Conservation (phyloP, 768 basidiomycete species). For the Sporobolomyces roseus region DNA sequence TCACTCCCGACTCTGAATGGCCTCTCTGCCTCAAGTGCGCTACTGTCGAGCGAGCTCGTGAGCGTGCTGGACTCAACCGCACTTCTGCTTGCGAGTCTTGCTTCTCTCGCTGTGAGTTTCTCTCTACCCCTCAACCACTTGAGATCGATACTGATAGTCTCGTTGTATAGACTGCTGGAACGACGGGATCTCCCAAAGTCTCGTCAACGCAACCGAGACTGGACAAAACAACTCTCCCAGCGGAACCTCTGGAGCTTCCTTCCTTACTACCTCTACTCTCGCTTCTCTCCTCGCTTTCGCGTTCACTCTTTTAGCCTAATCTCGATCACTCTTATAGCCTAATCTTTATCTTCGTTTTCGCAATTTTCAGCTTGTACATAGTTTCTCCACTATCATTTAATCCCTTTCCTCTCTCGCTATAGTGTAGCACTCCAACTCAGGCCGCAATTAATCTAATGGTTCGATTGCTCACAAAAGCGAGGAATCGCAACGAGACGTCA, state of each 20-base stretch:
- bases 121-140: not conserved
- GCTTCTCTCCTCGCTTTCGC: not conserved
- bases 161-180: slow-evolving; percentile 33
- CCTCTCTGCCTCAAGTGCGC: slow-evolving; percentile 69
- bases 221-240: not conserved
- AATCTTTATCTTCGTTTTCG: not conserved
- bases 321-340: too few species aligned
- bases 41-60: slow-evolving; percentile 57
- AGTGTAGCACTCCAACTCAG: too few species aligned
- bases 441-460: too few species aligned
- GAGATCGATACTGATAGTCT: not conserved
- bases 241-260: not conserved
- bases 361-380: slow-evolving; percentile 6
- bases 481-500: too few species aligned
- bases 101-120: slow-evolving; percentile 23
- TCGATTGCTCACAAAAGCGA: too few species aligned
- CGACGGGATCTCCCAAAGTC: slow-evolving; percentile 9
- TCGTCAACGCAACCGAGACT: slow-evolving; percentile 24
- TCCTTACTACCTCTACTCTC: not conserved
- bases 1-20: slow-evolving; percentile 60
- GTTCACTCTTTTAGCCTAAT: not conserved
- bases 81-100: slow-evolving; percentile 7
- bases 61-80: slow-evolving; percentile 12
- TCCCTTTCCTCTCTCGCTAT: too few species aligned
- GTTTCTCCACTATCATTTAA: too few species aligned